phyloP scores from a whole-genome alignment of 768 basidiomycete species.

The Pleurotus eryngii region DNA sequence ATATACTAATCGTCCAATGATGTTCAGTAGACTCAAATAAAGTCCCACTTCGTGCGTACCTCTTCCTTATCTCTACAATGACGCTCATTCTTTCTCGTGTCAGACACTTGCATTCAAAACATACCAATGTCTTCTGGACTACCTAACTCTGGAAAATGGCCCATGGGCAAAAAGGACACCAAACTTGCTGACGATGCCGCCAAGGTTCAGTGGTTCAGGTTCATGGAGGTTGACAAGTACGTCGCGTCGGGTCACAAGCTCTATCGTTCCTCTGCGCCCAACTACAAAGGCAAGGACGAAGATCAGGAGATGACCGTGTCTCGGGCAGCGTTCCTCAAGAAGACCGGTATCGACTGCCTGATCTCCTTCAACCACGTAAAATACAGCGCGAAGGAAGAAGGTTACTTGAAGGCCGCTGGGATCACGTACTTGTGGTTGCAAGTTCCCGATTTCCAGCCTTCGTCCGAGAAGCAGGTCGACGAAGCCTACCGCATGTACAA shows the following conservation, averaged over 20 bases:
- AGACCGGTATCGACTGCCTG: conserved; percentile 16
- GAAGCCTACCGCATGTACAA: neutral
- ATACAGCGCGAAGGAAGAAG: conserved; percentile 10
- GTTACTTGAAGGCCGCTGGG: conserved; percentile 2
- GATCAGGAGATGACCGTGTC: neutral
- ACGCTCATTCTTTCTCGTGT: too few relatives aligned
- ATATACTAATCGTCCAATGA: too few relatives aligned
- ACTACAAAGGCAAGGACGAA: neutral
- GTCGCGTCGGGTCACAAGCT: conserved; percentile 2
- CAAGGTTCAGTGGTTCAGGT: neutral
- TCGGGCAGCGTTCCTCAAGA: conserved; percentile 9
- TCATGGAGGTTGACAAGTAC: conserved; percentile 3
- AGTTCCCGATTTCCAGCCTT: conserved; percentile 14
- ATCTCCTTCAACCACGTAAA: conserved; percentile 16
- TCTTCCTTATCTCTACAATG: too few relatives aligned
- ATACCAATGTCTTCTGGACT: neutral
- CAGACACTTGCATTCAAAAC: neutral
- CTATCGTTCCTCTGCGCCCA: conserved; percentile 1
- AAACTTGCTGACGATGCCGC: neutral
- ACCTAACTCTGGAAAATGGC: neutral
- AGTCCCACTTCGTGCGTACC: too few relatives aligned
- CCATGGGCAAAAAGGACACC: conserved; percentile 1
- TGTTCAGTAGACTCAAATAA: too few relatives aligned
- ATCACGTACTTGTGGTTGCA: conserved; percentile 17
- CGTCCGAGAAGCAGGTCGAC: neutral